Evolutionary conservation across 306 rosid genomes (phyloP), one percentile per base, ranked within the genome.

Genomic region (Senna siamea): DNA sequence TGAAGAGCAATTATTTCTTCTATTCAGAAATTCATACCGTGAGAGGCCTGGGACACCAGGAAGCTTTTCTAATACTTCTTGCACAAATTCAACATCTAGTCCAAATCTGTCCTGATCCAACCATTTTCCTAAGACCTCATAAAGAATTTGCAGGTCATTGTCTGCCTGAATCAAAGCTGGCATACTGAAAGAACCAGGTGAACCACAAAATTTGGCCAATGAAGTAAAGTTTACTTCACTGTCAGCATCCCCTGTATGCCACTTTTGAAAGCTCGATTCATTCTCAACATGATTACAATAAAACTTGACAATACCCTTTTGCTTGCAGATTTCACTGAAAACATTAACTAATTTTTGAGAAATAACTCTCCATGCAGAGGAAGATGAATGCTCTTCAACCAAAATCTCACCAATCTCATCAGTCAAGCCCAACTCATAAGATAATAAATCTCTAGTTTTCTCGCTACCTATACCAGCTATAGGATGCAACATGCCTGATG

Each of bases 91-190:
- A 35, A 78, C 86, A 76, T 95, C 96, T 74, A 95, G 77, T 73
- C 99, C 99, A 85, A 92, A 88, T 80, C 99, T 92, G 73, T 95
- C 99, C 78, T 87, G 96, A 70, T 85, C 96, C 82, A 95, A 80
- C 99, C 99, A 95, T 78, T 83, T 92, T 54, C 64, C 82, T 63
- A 90, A 76, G 37, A 64, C 38, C 72, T 87, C 87, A 48, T 69
- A 47, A 7, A 80, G 59, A 73, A 63, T 60, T 41, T 83, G 75
- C 26, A 62, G 76, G 65, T 90, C 96, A 74, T 81, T 77, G 44
- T 84, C 77, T 5, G 81, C 80, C 65, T 78, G 74, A 69, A 86
- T 41, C 68, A 79, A 65, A 60, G 88, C 81, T 41, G 90, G 87
- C 50, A 90, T 78, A 44, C 82, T 52, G 44, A 68, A 67, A 51